Conservation (phyloP, 164 flowering plant species). For the Aristolochia fimbriata region DNA sequence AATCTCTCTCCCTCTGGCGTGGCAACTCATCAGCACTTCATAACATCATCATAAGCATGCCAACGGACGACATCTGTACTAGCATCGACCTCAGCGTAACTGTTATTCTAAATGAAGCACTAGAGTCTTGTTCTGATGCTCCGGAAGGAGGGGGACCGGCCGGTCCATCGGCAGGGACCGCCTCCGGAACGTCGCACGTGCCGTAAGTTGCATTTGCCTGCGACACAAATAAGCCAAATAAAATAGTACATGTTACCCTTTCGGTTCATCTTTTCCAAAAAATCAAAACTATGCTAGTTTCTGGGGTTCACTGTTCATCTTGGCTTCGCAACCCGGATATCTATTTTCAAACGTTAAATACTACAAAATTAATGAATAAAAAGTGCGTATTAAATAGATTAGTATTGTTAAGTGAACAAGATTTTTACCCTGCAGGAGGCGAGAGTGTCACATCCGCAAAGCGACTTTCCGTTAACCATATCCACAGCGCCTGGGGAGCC, state of each 20-base stretch:
- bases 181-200: constrained; percentile 35
- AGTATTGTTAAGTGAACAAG: too few species aligned
- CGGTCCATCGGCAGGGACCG: constrained; percentile 13
- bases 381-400: too few species aligned
- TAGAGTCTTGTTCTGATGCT: background rate
- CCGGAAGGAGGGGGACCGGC: background rate
- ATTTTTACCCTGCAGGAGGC: constrained; percentile 58
- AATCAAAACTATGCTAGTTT: too few species aligned
- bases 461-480: constrained; percentile 65
- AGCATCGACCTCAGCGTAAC: constrained; percentile 5
- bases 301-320: too few species aligned
- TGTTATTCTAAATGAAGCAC: background rate
- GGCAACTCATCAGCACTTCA: background rate
- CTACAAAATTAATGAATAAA: too few species aligned
- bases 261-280: too few species aligned
- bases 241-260: background rate
- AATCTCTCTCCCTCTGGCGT: background rate
- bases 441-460: constrained; percentile 66
- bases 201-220: constrained; percentile 67
- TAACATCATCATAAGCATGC: background rate
- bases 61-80: background rate
- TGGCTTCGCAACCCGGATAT: too few species aligned
- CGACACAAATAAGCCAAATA: too few species aligned
- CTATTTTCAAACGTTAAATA: too few species aligned
- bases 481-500: constrained; percentile 77